phyloP scores from a whole-genome alignment of 2,329 filamentous ascomycete genomes.

The Thermomyces lanuginosus region DNA sequence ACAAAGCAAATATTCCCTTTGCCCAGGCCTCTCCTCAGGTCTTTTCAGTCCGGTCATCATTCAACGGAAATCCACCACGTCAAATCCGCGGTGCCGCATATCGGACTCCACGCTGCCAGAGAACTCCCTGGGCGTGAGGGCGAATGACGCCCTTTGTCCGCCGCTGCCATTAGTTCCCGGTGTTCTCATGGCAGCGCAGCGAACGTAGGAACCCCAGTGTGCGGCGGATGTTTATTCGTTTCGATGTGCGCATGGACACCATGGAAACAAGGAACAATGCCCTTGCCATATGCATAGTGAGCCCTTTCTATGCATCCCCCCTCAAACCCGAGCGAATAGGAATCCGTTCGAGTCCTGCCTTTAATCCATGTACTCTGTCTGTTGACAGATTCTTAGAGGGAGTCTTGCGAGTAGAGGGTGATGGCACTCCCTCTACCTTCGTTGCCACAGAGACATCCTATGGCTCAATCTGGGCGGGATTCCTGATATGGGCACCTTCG shows the following conservation, averaged over 20 bases:
- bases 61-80: slow-evolving; percentile 8
- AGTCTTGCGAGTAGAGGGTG: neutral
- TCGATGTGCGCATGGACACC: slow-evolving; percentile 15
- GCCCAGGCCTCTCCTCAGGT: slow-evolving; percentile 24
- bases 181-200: slow-evolving; percentile 25
- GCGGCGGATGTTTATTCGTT: slow-evolving; percentile 11
- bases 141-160: slow-evolving; percentile 15
- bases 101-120: neutral
- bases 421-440: neutral
- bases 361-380: no score
- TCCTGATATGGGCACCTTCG: slow-evolving; percentile 4
- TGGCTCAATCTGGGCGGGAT: no score
- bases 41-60: slow-evolving; percentile 32
- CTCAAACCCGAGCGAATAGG: slow-evolving; percentile 4
- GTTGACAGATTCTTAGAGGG: slow-evolving; percentile 2
- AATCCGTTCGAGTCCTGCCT: no score
- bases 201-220: slow-evolving; percentile 25
- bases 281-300: slow-evolving; percentile 8
- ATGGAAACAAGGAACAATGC: slow-evolving; percentile 7
- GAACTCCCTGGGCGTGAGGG: neutral
- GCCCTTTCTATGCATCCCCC: slow-evolving; percentile 12
- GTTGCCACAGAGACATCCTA: neutral
- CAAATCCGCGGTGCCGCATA: slow-evolving; percentile 8
- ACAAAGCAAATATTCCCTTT: slow-evolving; percentile 6
- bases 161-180: slow-evolving; percentile 30